Base-by-base conservation (phyloP, 495 filamentous ascomycete genomes). In the Aspergillus diversus region DNA sequence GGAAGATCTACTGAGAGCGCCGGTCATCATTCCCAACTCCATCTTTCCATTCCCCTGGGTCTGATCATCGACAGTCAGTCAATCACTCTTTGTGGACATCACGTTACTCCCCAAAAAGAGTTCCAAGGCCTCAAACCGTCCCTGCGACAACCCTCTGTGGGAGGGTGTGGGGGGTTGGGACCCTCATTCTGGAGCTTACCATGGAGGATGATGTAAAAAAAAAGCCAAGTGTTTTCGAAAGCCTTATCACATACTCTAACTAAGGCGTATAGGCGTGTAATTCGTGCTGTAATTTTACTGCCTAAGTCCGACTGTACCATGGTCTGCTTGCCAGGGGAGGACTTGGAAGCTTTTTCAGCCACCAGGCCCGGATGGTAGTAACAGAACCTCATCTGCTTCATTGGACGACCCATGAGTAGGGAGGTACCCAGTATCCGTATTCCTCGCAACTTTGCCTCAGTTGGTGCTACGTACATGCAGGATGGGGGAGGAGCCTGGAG, bases 31-130 rank as follows among this genome's bases (percentile, higher is more conserved):
- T 52, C 48, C 59, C 37, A 39, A 54, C 47, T 60, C 52, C 35
- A 65, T 53, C 63, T 47, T 54, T 57, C 64, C 64, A 59, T 54
- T 33, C 64, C 64, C 42, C 55, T 66, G 63, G 59, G 64, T 66
- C 59, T 66, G 64, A 56, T 55, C 64, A 59, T 59, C 51, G 60
- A 57, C 53, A 63, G 51, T 54, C 58, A 50, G 33, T 17, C 43
- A 48, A 34, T 34, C 63, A 51, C n/a, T 35, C 58, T 27, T 51
- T 60, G 52, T 33, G 42, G n/a, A 55, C 7, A 61, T 55, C 39
- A 47, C 43, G 37, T 13, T 61, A 47, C 33, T 61, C n/a, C 34
- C 42, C 15, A 35, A n/a, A 9, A 27, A 21, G 21, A 50, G 50
- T 12, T 34, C 32, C 33, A 62, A n/a, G 53, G 13, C 46, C 31